Percentiles rank a stretch among this genome's conserved stretches.
Evolutionary conservation across 169 alveolate species (phyloP).

Genomic region (Perkinsus chesapeaki): DNA sequence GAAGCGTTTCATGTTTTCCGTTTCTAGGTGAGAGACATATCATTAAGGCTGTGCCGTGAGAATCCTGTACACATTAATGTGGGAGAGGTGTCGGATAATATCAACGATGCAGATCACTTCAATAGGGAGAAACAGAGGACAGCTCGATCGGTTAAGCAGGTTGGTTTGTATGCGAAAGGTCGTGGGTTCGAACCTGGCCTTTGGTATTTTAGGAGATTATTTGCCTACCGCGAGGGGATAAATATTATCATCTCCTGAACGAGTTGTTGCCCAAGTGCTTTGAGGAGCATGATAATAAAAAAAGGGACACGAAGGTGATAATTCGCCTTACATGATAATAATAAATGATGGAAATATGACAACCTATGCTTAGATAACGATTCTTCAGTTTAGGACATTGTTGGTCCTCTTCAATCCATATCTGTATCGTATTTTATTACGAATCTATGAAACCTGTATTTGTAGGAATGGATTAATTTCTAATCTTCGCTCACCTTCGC

Average conservation of each 20-base stretch:
- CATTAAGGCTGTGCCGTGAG: background rate
- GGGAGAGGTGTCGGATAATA: background rate
- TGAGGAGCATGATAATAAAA: background rate
- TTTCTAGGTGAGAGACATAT: background rate
- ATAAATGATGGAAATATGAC: no score
- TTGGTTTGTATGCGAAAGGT: background rate
- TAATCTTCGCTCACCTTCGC: no score
- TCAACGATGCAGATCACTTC: background rate
- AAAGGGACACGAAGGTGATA: background rate
- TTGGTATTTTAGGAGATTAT: background rate
- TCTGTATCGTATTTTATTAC: no score
- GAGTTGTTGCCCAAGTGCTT: background rate
- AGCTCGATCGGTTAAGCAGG: background rate
- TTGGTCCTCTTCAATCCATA: no score
- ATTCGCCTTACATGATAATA: no score
- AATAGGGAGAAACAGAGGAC: background rate
- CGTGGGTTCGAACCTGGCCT: background rate
- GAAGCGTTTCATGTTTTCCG: background rate
- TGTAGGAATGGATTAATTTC: no score
- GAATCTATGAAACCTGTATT: no score
- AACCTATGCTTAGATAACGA: no score
- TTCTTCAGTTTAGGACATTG: no score
- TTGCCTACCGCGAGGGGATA: background rate
- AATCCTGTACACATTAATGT: background rate
- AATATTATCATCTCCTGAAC: background rate